A percentile compares a stretch with the other conserved stretches of the same genome.
Conservation (phyloP, 495 filamentous ascomycete genomes). For the Penicillium daleae region DNA sequence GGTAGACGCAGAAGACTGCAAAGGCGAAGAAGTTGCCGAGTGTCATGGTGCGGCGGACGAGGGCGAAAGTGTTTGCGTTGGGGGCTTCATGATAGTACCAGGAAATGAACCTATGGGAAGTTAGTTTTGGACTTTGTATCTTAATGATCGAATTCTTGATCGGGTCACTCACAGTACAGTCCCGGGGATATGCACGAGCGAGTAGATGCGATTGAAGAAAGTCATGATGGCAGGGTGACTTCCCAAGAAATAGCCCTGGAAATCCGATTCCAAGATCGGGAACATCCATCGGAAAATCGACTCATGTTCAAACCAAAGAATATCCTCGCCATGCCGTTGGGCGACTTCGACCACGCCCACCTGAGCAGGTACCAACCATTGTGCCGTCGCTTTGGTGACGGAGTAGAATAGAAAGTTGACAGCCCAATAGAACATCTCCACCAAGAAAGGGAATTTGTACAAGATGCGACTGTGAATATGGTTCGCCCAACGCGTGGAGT, state of each 20-base stretch:
- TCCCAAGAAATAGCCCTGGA: slow-evolving; percentile 64
- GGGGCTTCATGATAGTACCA: slow-evolving; percentile 69
- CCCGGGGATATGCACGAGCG: slow-evolving; percentile 68
- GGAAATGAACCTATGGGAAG: slow-evolving; percentile 55
- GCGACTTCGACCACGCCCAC: slow-evolving; percentile 69
- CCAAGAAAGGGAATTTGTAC: slow-evolving; percentile 56
- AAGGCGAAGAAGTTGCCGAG: slow-evolving; percentile 66
- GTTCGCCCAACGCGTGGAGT: slow-evolving; percentile 59
- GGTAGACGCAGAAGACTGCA: slow-evolving; percentile 62
- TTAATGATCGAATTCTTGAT: no score
- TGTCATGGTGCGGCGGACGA: slow-evolving; percentile 64
- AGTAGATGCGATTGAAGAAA: slow-evolving; percentile 64
- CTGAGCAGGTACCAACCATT: slow-evolving; percentile 38
- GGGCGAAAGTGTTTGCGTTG: slow-evolving; percentile 56
- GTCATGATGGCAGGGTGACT: slow-evolving; percentile 58
- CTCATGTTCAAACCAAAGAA: slow-evolving; percentile 66
- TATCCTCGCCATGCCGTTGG: slow-evolving; percentile 61
- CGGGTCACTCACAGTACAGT: slow-evolving; percentile 59
- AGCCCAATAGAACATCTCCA: slow-evolving; percentile 73
- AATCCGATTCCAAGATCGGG: slow-evolving; percentile 54
- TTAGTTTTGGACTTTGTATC: neutral
- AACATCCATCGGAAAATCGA: slow-evolving; percentile 57
- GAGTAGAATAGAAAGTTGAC: slow-evolving; percentile 69
- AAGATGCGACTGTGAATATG: slow-evolving; percentile 59
- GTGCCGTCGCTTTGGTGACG: slow-evolving; percentile 61